Percentiles rank a stretch among this genome's conserved stretches.
Conservation (phyloP, 2,329 filamentous ascomycete genomes). For the Arachnomyces sp. region DNA sequence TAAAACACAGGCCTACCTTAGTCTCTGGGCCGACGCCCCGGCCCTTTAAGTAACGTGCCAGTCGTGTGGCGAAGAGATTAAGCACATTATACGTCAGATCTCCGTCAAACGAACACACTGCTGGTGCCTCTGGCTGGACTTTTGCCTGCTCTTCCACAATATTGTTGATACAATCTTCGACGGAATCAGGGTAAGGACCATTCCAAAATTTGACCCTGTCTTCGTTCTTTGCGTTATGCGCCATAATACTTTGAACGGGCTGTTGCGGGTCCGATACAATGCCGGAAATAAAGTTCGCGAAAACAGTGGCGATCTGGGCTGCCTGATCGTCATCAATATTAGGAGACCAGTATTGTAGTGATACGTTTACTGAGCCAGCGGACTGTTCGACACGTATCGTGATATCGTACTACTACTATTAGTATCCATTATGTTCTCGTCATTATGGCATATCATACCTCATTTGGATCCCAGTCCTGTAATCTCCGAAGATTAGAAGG, state of each 20-base stretch:
- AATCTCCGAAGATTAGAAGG: too few species aligned
- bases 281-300: slow-evolving; percentile 24
- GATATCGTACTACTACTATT: too few species aligned
- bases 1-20: slow-evolving; percentile 33
- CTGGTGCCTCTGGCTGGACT: slow-evolving; percentile 9
- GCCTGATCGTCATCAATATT: neutral
- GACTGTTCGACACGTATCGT: neutral
- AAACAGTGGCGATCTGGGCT: neutral
- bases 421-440: too few species aligned
- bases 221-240: slow-evolving; percentile 30
- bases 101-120: slow-evolving; percentile 19
- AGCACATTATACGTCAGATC: slow-evolving; percentile 30
- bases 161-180: slow-evolving; percentile 9
- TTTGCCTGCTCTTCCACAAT: slow-evolving; percentile 16
- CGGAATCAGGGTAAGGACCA: neutral
- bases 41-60: slow-evolving; percentile 22
- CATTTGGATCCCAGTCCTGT: too few species aligned
- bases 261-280: slow-evolving; percentile 31
- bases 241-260: slow-evolving; percentile 27
- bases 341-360: too few species aligned
- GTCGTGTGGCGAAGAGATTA: slow-evolving; percentile 29
- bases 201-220: slow-evolving; percentile 15
- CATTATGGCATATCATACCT: too few species aligned
- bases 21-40: slow-evolving; percentile 34
- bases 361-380: too few species aligned